These are phyloP conservation scores for Dissoconium aciculare DNA, from an alignment of 2,329 filamentous ascomycete genomes.

Conservation along the genomic window DNA sequence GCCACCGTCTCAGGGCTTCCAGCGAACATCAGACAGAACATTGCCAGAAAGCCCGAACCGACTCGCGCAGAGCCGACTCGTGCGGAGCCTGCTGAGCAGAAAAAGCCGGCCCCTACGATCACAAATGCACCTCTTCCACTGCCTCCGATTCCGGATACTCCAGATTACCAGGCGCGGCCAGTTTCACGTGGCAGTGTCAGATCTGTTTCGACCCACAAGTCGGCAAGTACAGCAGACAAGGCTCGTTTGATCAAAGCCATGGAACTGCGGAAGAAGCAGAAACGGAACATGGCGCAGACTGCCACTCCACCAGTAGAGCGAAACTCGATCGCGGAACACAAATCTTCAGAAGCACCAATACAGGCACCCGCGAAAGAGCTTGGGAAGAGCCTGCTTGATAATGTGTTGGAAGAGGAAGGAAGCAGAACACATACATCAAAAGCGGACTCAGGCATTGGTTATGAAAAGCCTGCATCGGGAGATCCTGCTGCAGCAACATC, in stretches of 20 bases:
- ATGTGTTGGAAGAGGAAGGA: too few relatives aligned
- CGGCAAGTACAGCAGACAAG: slow-evolving; percentile 67
- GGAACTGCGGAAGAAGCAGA: slow-evolving; percentile 74
- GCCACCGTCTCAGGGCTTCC: slow-evolving; percentile 33
- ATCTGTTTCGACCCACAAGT: slow-evolving; percentile 29
- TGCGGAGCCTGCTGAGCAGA: slow-evolving; percentile 2
- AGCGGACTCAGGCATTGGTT: too few relatives aligned
- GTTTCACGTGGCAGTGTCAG: slow-evolving; percentile 25
- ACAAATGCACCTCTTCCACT: slow-evolving; percentile 12
- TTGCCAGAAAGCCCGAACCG: slow-evolving; percentile 19
- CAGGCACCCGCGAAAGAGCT: too few relatives aligned
- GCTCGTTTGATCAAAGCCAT: slow-evolving; percentile 85
- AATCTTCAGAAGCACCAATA: too few relatives aligned
- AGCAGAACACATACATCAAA: too few relatives aligned
- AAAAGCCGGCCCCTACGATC: not conserved
- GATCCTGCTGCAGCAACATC: too few relatives aligned
- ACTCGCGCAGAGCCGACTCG: slow-evolving; percentile 22
- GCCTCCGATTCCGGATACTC: slow-evolving; percentile 24
- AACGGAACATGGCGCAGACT: too few relatives aligned
- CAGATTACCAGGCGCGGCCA: slow-evolving; percentile 21
- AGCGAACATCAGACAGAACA: slow-evolving; percentile 13
- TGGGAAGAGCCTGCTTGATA: too few relatives aligned
- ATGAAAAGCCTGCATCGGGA: too few relatives aligned
- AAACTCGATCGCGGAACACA: too few relatives aligned
- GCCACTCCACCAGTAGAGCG: too few relatives aligned